Base-by-base conservation (phyloP, 805 yeast species). In the Candida orba region DNA sequence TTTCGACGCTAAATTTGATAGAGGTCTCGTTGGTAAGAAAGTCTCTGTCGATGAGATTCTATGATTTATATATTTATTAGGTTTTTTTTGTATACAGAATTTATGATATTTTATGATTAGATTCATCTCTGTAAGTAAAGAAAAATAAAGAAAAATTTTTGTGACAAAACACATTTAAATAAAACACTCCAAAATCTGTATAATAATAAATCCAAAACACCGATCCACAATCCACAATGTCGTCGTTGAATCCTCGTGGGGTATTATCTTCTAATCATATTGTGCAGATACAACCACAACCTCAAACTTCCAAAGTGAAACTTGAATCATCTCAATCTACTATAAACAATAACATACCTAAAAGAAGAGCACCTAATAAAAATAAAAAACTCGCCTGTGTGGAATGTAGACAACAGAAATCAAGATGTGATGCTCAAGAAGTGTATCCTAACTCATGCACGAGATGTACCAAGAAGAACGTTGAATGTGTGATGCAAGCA, bases 351-450 rank as follows among this genome's bases (percentile, higher is more conserved):
- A 17, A 30, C 29, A 17, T n/a, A 31, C 15, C 29, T 10, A 27
- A 40, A 12, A 34, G n/a, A 27, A 27, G 38, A 27, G 34, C 39
- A 29, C 34, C 22, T 20, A 45, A 32, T 9, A 33, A 31, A 31
- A 39, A 18, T 29, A 82, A 80, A 59, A 71, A 79, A 44, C 78
- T 89, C 59, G 98, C 98, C 0, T 93, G 99, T 68, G 88, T 87
- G 1, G 96, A 91, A 56, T 93, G 99, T 60, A 76, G 98, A 13
- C 98, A 93, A 63, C 99, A 91, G 61, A 93, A 93, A 64, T 82
- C 89, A 31, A 78, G 80, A 55, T 90, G 97, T 66, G 95, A 90
- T 64, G 95, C 96, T 12, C 77, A 72, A 50, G 89, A 78, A 46
- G 71, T 69, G 40, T 76, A 79, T 29, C 96, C 96, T 0, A 69